phyloP scores from a whole-genome alignment of 192 early-diverging fungal genomes.

The Gryganskiella cystojenkinii region DNA sequence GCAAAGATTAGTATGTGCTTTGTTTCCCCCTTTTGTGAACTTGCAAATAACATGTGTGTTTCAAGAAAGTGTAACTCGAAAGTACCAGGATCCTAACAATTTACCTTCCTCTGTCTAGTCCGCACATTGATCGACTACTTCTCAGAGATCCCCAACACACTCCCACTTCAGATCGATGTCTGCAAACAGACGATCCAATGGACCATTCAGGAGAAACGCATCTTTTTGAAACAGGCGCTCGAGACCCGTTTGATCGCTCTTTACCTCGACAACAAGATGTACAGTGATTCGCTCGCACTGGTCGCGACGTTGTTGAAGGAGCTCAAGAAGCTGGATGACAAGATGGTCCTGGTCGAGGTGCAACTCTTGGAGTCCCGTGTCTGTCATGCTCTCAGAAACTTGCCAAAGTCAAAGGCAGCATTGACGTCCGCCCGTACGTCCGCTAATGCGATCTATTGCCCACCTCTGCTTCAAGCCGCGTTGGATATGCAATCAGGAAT shows the following conservation, averaged over 20 bases:
- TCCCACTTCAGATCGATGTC: constrained; percentile 90
- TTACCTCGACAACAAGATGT: constrained; percentile 95
- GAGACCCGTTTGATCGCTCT: constrained; percentile 93
- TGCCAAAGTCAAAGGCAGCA: constrained; percentile 93
- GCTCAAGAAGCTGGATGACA: constrained; percentile 99
- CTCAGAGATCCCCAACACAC: constrained; percentile 84
- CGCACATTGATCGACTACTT: constrained; percentile 89
- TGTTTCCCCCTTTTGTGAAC: neutral
- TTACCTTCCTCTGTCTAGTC: constrained; percentile 58
- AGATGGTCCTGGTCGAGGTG: constrained; percentile 97
- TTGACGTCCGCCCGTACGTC: constrained; percentile 95
- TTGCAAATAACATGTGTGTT: neutral
- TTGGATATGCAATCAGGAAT: constrained; percentile 99
- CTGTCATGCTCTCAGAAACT: constrained; percentile 91
- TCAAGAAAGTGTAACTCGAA: neutral
- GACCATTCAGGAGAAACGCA: constrained; percentile 91
- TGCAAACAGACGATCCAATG: constrained; percentile 97
- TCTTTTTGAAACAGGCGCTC: constrained; percentile 94
- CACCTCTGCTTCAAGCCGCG: constrained; percentile 94
- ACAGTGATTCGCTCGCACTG: constrained; percentile 88
- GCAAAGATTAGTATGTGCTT: constrained; percentile 89
- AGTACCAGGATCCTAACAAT: neutral
- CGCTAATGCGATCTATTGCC: constrained; percentile 98
- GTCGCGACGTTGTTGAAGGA: constrained; percentile 90
- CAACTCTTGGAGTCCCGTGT: constrained; percentile 95